phyloP scores from a whole-genome alignment of 306 rosid genomes.

The Trifolium dubium region DNA sequence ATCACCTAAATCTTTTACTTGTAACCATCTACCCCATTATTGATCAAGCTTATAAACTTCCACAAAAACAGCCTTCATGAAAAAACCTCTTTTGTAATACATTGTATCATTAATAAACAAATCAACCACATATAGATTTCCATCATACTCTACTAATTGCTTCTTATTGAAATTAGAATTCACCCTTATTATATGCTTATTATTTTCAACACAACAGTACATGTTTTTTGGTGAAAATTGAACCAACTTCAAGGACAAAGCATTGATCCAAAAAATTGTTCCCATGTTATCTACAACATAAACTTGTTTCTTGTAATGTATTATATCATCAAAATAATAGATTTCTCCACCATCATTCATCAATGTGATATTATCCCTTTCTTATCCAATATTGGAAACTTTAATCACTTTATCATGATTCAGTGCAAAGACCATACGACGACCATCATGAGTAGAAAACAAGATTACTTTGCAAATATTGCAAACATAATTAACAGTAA shows the following conservation, averaged over 20 bases:
- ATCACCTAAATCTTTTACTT: neutral
- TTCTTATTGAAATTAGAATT: conserved; percentile 34
- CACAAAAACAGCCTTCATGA: neutral
- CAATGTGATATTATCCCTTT: neutral
- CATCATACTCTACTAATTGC: conserved; percentile 49
- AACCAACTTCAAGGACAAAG: conserved; percentile 33
- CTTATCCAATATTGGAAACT: conserved; percentile 21
- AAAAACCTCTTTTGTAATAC: neutral
- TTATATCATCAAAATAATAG: conserved; percentile 40
- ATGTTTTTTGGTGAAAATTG: conserved; percentile 39
- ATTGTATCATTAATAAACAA: neutral
- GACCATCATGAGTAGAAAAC: neutral
- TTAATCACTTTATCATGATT: neutral
- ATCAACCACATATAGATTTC: conserved; percentile 50
- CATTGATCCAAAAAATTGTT: conserved; percentile 41
- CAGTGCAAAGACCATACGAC: neutral
- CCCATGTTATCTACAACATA: conserved; percentile 48
- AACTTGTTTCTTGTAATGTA: conserved; percentile 35
- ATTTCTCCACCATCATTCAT: neutral
- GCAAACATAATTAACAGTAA: neutral
- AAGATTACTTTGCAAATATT: neutral
- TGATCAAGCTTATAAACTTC: neutral
- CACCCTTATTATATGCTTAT: conserved; percentile 1
- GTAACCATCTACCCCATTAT: neutral
- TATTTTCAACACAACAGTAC: neutral